These are phyloP conservation scores for Verticillium zaregamsianum DNA, from an alignment of 2,329 filamentous ascomycete genomes.

Conservation along the genomic window DNA sequence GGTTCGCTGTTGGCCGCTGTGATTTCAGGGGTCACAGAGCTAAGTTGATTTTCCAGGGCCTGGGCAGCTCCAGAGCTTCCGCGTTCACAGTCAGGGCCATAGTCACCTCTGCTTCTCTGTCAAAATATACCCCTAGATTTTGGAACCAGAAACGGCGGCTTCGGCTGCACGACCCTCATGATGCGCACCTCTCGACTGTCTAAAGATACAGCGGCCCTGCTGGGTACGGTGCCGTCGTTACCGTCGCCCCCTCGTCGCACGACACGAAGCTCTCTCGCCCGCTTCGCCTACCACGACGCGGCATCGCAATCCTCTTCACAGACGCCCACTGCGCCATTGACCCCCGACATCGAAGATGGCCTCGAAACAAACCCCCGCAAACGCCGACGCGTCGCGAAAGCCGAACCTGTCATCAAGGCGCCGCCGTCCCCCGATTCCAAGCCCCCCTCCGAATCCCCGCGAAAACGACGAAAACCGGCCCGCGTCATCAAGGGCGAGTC, in stretches of 20 bases:
- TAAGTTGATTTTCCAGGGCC: background rate
- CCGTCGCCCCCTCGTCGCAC: conserved; percentile 35
- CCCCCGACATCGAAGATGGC: conserved; percentile 56
- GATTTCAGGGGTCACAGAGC: conserved; percentile 1
- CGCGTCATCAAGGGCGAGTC: conserved; percentile 33
- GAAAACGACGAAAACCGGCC: conserved; percentile 40
- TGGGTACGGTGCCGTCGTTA: conserved; percentile 14
- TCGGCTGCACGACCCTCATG: background rate
- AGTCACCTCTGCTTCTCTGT: background rate
- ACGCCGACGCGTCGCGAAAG: conserved; percentile 38
- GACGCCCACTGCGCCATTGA: conserved; percentile 6
- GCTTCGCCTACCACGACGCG: conserved; percentile 35
- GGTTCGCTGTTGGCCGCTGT: background rate
- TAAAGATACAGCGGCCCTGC: conserved; percentile 50
- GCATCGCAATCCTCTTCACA: conserved; percentile 16
- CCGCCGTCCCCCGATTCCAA: conserved; percentile 6
- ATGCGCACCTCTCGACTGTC: conserved; percentile 58
- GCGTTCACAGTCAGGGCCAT: too few species aligned
- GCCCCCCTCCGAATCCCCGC: conserved; percentile 18
- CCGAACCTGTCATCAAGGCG: conserved; percentile 23
- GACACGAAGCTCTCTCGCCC: conserved; percentile 44
- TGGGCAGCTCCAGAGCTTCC: background rate
- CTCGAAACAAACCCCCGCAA: conserved; percentile 35
- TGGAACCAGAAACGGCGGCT: background rate
- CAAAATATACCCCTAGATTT: background rate